Conservation (phyloP, 2,329 filamentous ascomycete genomes). For the Fusarium sp. region DNA sequence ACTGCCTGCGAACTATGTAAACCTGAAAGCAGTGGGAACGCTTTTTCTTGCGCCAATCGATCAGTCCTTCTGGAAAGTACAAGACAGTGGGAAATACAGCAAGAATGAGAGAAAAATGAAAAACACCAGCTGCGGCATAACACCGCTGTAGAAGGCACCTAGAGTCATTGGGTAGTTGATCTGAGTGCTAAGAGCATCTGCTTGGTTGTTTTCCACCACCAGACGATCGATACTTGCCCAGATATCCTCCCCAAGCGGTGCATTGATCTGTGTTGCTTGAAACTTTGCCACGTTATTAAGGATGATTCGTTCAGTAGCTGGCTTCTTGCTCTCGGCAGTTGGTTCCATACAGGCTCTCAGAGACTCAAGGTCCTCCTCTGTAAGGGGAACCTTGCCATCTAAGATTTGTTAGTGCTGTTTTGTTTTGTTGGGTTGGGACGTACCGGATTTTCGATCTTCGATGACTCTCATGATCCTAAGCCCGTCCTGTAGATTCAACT, state of each 20-base stretch:
- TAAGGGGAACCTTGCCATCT: not conserved
- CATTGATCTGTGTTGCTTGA: not conserved
- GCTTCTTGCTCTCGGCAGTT: accelerated
- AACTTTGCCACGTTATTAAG: not conserved
- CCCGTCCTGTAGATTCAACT: not conserved
- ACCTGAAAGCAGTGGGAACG: no score
- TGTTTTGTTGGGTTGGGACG: no score
- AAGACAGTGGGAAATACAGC: not conserved
- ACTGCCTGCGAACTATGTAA: no score
- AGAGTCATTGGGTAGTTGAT: not conserved
- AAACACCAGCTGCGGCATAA: not conserved
- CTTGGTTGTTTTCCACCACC: not conserved
- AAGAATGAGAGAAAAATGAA: not conserved
- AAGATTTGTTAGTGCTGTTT: not conserved
- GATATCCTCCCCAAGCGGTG: not conserved
- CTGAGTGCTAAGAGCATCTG: not conserved
- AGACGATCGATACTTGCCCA: not conserved
- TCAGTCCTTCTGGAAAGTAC: not conserved
- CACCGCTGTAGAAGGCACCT: not conserved
- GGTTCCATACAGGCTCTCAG: not conserved
- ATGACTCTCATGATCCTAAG: not conserved
- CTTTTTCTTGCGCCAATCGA: no score
- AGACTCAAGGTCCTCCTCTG: not conserved
- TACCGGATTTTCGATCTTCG: not conserved
- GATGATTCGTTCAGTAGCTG: not conserved